Conservation (phyloP, 768 basidiomycete species). For the Kondoa malvinella region DNA sequence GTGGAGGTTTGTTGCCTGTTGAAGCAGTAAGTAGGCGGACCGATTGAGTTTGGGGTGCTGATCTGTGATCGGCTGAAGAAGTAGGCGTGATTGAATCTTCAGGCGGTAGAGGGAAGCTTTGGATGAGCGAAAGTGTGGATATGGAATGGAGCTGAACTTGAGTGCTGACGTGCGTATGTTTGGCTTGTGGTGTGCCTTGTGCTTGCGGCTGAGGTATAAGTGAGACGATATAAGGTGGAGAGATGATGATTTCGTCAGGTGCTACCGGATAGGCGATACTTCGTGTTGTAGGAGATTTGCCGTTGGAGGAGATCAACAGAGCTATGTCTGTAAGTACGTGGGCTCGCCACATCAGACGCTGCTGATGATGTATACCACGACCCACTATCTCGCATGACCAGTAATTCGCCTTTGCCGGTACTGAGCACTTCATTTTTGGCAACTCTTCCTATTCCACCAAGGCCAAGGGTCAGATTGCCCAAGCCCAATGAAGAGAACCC, state of each 20-base stretch:
- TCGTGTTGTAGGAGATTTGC: conserved; percentile 38
- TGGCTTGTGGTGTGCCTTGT: not conserved
- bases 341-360: conserved; percentile 10
- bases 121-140: conserved; percentile 44
- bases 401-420: conserved; percentile 43
- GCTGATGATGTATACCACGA: not conserved
- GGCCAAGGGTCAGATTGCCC: conserved; percentile 19
- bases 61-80: conserved; percentile 27
- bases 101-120: conserved; percentile 43
- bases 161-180: conserved; percentile 11
- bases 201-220: conserved; percentile 12
- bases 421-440: conserved; percentile 47
- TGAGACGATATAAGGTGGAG: conserved; percentile 24
- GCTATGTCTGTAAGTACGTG: conserved; percentile 43
- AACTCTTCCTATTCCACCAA: conserved; percentile 20
- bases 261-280: conserved; percentile 56
- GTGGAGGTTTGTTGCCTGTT: conserved; percentile 57
- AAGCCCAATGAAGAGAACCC: conserved; percentile 16
- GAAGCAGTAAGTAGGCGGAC: conserved; percentile 52
- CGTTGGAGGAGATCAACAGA: conserved; percentile 47
- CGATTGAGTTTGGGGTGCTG: conserved; percentile 31
- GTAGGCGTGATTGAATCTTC: conserved; percentile 16
- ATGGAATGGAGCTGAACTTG: conserved; percentile 49
- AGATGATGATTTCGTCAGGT: conserved; percentile 51
- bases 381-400: conserved; percentile 68